Conservation (phyloP, 2,329 filamentous ascomycete species). For the Magnaporthales sp. region DNA sequence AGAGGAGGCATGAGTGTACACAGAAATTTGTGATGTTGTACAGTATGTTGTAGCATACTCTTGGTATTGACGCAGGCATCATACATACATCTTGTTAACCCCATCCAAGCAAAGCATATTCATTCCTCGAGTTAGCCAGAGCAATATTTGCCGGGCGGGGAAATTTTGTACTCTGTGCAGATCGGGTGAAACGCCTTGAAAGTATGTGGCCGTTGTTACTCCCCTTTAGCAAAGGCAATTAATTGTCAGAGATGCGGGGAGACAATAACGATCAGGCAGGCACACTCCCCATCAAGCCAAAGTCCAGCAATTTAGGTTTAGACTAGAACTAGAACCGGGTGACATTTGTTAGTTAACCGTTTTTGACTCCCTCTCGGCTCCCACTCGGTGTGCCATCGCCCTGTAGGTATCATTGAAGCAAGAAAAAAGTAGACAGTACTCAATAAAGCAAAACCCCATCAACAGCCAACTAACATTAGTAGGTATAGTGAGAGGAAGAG, state of each 20-base stretch:
- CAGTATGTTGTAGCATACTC: not conserved
- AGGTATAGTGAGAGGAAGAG: not conserved
- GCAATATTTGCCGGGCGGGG: not conserved
- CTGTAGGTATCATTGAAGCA: not conserved
- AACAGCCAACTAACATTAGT: no score
- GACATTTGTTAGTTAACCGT: not conserved
- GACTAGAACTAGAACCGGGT: not conserved
- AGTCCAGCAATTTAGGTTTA: not conserved
- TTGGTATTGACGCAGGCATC: not conserved
- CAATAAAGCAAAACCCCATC: not conserved
- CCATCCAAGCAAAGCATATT: no score
- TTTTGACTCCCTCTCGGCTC: not conserved
- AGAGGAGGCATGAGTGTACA: not conserved
- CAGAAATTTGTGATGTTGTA: not conserved
- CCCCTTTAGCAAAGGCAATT: not conserved
- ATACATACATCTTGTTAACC: no score
- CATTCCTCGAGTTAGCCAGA: no score
- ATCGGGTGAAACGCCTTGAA: not conserved
- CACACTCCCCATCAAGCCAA: not conserved
- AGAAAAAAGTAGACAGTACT: not conserved
- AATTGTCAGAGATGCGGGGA: not conserved
- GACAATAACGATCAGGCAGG: not conserved
- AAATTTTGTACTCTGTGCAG: not conserved
- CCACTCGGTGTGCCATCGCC: not conserved
- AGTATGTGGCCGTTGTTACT: not conserved